These are phyloP conservation scores for Hyphopichia khmerensis DNA, from an alignment of 1,139 yeast genomes.

Conservation along the genomic window DNA sequence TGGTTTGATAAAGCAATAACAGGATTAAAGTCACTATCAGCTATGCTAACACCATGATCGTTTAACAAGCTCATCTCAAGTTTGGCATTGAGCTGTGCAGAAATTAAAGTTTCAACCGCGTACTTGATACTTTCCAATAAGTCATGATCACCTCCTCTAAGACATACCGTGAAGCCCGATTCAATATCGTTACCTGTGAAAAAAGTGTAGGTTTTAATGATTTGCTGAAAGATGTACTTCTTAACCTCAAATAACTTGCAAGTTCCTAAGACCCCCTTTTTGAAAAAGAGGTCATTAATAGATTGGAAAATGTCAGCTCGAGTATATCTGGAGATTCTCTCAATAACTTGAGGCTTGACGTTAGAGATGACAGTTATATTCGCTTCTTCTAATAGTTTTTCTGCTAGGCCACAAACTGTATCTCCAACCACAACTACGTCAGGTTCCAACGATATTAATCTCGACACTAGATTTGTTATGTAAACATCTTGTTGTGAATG, in stretches of 20 bases:
- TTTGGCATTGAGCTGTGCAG: slow-evolving; percentile 71
- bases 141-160: slow-evolving; percentile 73
- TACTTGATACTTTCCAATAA: slow-evolving; percentile 67
- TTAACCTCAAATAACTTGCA: slow-evolving; percentile 73
- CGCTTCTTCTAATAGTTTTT: slow-evolving; percentile 66
- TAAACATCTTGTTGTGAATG: slow-evolving; percentile 88
- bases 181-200: slow-evolving; percentile 75
- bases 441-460: slow-evolving; percentile 77
- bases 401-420: slow-evolving; percentile 80
- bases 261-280: slow-evolving; percentile 61
- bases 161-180: slow-evolving; percentile 76
- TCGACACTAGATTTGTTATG: slow-evolving; percentile 73
- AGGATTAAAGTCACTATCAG: not conserved
- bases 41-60: slow-evolving; percentile 55
- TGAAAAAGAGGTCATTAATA: slow-evolving; percentile 48
- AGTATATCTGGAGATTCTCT: slow-evolving; percentile 75
- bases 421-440: slow-evolving; percentile 79
- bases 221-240: slow-evolving; percentile 54
- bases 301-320: slow-evolving; percentile 71
- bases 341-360: slow-evolving; percentile 80
- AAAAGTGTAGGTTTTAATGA: slow-evolving; percentile 69
- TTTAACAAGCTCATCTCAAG: slow-evolving; percentile 80
- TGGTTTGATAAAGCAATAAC: not conserved
- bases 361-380: slow-evolving; percentile 78
- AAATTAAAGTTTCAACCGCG: slow-evolving; percentile 76